Evolutionary conservation across 2,329 filamentous ascomycete species (phyloP).

Genomic region (Zasmidium angulare): DNA sequence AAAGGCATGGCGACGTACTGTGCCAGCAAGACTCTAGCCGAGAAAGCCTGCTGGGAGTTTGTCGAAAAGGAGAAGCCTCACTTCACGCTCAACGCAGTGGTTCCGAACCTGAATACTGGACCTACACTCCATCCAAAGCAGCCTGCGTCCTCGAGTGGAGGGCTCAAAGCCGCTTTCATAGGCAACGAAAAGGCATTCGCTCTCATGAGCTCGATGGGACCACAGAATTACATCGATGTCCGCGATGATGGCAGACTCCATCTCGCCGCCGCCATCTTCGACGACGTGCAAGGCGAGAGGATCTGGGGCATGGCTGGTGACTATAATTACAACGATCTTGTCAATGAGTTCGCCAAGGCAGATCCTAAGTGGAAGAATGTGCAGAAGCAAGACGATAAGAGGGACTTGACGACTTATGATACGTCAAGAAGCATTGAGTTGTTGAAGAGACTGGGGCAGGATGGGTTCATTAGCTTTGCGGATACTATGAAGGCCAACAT

Average conservation of each 20-base stretch:
- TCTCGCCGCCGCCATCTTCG: constrained; percentile 50
- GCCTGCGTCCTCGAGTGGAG: background rate
- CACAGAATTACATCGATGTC: constrained; percentile 42
- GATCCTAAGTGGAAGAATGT: background rate
- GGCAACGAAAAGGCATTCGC: background rate
- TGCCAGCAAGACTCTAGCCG: constrained; percentile 46
- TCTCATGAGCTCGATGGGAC: background rate
- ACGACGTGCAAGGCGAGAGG: constrained; percentile 47
- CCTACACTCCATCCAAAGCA: constrained; percentile 19
- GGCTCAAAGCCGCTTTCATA: background rate
- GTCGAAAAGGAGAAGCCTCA: constrained; percentile 39
- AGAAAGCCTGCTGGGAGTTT: constrained; percentile 48
- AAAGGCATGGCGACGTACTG: constrained; percentile 37
- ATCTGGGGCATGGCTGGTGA: constrained; percentile 48
- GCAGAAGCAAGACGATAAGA: background rate
- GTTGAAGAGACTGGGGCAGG: background rate
- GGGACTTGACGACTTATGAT: background rate
- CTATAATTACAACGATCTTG: background rate
- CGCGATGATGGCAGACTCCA: constrained; percentile 53
- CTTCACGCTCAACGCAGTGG: constrained; percentile 44
- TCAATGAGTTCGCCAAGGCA: background rate
- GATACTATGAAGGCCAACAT: background rate
- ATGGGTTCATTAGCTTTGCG: background rate
- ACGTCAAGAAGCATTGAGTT: background rate
- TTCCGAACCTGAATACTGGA: constrained; percentile 26